Evolutionary conservation across 768 basidiomycete species (phyloP).

Genomic region (Butyriboletus loyo): DNA sequence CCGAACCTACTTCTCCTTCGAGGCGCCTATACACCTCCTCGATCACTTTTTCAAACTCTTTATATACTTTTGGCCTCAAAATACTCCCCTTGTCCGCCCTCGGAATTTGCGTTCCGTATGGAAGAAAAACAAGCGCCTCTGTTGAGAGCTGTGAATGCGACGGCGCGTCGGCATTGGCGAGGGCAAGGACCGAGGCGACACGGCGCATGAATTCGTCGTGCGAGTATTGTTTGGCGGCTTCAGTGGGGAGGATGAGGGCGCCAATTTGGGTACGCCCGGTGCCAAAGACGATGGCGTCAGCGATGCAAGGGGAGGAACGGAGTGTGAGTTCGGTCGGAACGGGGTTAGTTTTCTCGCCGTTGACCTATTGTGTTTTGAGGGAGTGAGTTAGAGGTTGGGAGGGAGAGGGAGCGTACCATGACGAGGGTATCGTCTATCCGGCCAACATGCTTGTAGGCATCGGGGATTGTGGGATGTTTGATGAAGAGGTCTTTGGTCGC

Average conservation of each 20-base stretch:
- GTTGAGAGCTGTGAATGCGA: constrained; percentile 49
- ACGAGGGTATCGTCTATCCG: constrained; percentile 55
- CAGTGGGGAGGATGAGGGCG: constrained; percentile 48
- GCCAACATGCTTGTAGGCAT: constrained; percentile 48
- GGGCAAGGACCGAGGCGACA: constrained; percentile 42
- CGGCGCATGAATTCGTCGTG: constrained; percentile 32
- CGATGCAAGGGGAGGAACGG: constrained; percentile 44
- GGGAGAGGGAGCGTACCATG: constrained; percentile 14
- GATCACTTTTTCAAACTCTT: constrained; percentile 46
- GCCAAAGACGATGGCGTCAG: constrained; percentile 55
- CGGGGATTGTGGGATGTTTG: constrained; percentile 41
- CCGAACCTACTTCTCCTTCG: constrained; percentile 36
- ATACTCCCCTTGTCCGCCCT: constrained; percentile 52
- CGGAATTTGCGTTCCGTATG: constrained; percentile 46
- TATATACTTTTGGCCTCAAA: constrained; percentile 48
- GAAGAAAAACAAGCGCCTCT: constrained; percentile 50
- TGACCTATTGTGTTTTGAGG: constrained; percentile 30
- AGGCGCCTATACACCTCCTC: constrained; percentile 39
- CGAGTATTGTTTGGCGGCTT: constrained; percentile 29
- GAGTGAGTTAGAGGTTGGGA: not conserved
- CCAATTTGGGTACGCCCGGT: constrained; percentile 47
- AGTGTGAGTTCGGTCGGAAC: constrained; percentile 52
- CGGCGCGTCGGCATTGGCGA: constrained; percentile 51
- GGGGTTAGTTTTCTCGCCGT: constrained; percentile 57
- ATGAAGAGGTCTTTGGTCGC: constrained; percentile 55